Evolutionary conservation across 2,329 filamentous ascomycete species (phyloP).

Genomic region (Colletotrichum liaoningense): DNA sequence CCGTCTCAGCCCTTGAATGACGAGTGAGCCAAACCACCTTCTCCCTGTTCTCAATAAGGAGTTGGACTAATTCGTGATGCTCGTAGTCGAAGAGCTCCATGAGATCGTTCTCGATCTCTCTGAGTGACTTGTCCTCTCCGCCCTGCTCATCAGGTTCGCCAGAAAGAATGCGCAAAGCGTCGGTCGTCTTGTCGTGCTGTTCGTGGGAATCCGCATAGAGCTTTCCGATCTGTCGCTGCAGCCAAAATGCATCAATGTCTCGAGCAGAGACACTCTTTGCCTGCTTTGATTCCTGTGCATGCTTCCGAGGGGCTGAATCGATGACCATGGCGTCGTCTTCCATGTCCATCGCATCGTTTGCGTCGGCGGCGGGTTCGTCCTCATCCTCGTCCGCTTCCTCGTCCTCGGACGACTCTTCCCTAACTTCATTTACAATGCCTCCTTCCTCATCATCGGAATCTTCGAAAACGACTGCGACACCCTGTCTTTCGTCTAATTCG

Average conservation of each 20-base stretch:
- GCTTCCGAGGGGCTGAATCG: conserved; percentile 69
- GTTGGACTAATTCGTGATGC: conserved; percentile 91
- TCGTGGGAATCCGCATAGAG: conserved; percentile 92
- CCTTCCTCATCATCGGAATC: conserved; percentile 89
- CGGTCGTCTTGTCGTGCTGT: conserved; percentile 91
- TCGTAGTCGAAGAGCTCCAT: conserved; percentile 99
- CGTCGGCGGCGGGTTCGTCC: conserved; percentile 64
- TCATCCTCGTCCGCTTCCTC: conserved; percentile 77
- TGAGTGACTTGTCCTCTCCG: conserved; percentile 84
- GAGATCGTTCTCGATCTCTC: conserved; percentile 96
- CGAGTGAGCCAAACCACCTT: conserved; percentile 96
- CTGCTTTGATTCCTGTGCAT: conserved; percentile 60
- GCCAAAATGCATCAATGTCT: conserved; percentile 97
- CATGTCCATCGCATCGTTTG: conserved; percentile 47
- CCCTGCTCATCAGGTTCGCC: conserved; percentile 77
- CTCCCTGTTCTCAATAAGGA: conserved; percentile 90
- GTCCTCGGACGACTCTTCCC: conserved; percentile 86
- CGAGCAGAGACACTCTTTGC: conserved; percentile 79
- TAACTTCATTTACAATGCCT: conserved; percentile 84
- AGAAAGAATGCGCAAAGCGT: conserved; percentile 85
- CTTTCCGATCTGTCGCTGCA: conserved; percentile 90
- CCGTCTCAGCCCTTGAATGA: conserved; percentile 84
- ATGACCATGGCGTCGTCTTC: conserved; percentile 83
- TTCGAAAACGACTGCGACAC: conserved; percentile 97
- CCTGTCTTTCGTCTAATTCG: conserved; percentile 93